Percentiles rank a stretch among this genome's conserved stretches.
Evolutionary conservation across 192 early-diverging fungal species (phyloP).

Genomic region (Coemansia sp.): DNA sequence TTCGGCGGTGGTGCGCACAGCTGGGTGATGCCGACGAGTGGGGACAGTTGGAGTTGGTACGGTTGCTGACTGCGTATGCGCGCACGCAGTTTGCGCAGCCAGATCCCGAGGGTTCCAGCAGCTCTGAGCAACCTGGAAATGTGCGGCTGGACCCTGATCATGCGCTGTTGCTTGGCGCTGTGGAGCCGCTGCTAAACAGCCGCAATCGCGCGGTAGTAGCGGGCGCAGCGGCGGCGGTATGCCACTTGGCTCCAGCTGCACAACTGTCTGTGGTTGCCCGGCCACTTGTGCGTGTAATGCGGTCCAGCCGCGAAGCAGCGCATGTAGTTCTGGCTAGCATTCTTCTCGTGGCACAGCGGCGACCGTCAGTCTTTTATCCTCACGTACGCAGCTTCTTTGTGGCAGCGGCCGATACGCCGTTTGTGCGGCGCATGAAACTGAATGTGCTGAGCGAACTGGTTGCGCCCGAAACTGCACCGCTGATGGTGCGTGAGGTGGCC

Average conservation of each 20-base stretch:
- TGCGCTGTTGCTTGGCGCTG: constrained; percentile 64
- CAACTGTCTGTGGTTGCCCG: constrained; percentile 61
- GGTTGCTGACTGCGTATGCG: constrained; percentile 77
- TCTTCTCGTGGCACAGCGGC: constrained; percentile 65
- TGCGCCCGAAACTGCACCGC: constrained; percentile 63
- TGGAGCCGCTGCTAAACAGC: constrained; percentile 74
- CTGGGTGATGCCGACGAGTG: constrained; percentile 92
- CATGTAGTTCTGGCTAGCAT: constrained; percentile 78
- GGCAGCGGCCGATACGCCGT: constrained; percentile 71
- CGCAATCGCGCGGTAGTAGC: constrained; percentile 82
- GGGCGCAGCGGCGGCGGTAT: constrained; percentile 65
- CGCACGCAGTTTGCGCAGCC: constrained; percentile 53
- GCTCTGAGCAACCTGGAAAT: neutral
- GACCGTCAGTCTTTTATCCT: constrained; percentile 69
- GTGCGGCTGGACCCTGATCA: constrained; percentile 76
- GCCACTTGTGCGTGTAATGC: constrained; percentile 76
- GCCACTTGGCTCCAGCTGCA: constrained; percentile 61
- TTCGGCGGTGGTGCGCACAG: constrained; percentile 81
- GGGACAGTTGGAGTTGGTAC: constrained; percentile 87
- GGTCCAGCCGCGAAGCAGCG: constrained; percentile 71
- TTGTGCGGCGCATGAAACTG: constrained; percentile 80
- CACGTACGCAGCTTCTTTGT: constrained; percentile 80
- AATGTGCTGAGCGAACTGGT: constrained; percentile 76
- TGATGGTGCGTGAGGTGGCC: constrained; percentile 74
- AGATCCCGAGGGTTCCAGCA: neutral